phyloP scores from a whole-genome alignment of 257 asterid genomes.

The Jacaranda copaia region DNA sequence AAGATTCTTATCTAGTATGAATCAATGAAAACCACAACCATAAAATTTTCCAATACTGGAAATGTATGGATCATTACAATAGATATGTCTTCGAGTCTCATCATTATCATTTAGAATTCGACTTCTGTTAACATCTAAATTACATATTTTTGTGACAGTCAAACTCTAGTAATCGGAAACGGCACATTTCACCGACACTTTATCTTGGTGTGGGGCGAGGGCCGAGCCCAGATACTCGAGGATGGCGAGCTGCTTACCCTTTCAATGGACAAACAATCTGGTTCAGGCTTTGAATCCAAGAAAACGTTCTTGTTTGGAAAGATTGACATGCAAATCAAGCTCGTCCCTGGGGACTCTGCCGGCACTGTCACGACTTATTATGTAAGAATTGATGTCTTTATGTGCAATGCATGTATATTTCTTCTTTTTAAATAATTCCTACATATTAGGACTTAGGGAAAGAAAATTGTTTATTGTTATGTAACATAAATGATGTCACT shows the following conservation, averaged over 20 bases:
- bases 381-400: slow-evolving; percentile 38
- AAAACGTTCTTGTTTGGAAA: slow-evolving; percentile 58
- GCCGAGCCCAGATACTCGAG: slow-evolving; percentile 48
- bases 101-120: too few species aligned
- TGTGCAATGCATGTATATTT: not conserved
- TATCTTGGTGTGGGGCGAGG: slow-evolving; percentile 66
- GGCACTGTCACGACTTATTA: slow-evolving; percentile 82
- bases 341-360: slow-evolving; percentile 72
- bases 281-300: slow-evolving; percentile 75
- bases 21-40: slow-evolving; percentile 21
- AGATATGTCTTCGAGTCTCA: not conserved
- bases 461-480: not conserved
- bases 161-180: slow-evolving; percentile 39
- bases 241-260: slow-evolving; percentile 67
- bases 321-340: slow-evolving; percentile 76
- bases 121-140: not conserved
- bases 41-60: not conserved
- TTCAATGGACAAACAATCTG: slow-evolving; percentile 58
- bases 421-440: not conserved
- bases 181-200: slow-evolving; percentile 68
- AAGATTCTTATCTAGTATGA: slow-evolving; percentile 19
- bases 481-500: not conserved
- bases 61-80: slow-evolving; percentile 7
- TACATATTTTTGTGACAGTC: slow-evolving; percentile 27
- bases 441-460: not conserved